A percentile compares a stretch with the other conserved stretches of the same genome.
Conservation (phyloP, 2,329 filamentous ascomycete species). For the Paracoccidioides brasiliensis region DNA sequence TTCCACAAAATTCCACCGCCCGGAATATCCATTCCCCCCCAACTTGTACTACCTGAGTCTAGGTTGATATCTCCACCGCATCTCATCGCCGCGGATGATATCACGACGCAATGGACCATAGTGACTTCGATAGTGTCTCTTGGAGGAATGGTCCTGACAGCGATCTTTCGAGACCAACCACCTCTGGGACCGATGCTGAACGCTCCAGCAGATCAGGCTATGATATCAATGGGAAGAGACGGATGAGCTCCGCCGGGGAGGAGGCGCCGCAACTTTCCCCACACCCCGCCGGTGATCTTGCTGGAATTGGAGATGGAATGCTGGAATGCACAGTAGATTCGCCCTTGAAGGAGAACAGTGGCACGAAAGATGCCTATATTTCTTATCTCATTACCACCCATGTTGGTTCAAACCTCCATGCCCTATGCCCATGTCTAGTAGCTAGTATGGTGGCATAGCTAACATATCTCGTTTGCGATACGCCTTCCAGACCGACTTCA, state of each 20-base stretch:
- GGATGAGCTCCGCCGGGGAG: constrained; percentile 33
- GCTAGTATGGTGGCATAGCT: not conserved
- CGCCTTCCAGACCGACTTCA: constrained; percentile 68
- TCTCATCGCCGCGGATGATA: not conserved
- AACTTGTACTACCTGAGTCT: not conserved
- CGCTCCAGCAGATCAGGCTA: constrained; percentile 19
- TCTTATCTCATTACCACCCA: constrained; percentile 89
- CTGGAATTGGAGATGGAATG: constrained; percentile 55
- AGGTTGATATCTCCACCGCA: not conserved
- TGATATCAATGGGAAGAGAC: constrained; percentile 37
- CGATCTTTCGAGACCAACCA: constrained; percentile 30
- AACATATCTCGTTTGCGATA: constrained; percentile 2
- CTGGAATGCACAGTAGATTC: constrained; percentile 73
- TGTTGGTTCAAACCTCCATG: constrained; percentile 39
- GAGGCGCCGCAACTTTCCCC: constrained; percentile 35
- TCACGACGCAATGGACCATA: constrained; percentile 34
- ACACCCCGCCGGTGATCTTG: constrained; percentile 44
- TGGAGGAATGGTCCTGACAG: constrained; percentile 55
- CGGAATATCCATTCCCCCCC: not conserved
- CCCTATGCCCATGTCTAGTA: not conserved
- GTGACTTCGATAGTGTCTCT: constrained; percentile 70
- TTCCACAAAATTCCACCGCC: not conserved
- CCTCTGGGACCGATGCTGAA: constrained; percentile 30
- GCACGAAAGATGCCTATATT: constrained; percentile 91
- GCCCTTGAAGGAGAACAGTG: constrained; percentile 89